phyloP scores from a whole-genome alignment of 2,329 filamentous ascomycete genomes.

The Claviceps purpurea region DNA sequence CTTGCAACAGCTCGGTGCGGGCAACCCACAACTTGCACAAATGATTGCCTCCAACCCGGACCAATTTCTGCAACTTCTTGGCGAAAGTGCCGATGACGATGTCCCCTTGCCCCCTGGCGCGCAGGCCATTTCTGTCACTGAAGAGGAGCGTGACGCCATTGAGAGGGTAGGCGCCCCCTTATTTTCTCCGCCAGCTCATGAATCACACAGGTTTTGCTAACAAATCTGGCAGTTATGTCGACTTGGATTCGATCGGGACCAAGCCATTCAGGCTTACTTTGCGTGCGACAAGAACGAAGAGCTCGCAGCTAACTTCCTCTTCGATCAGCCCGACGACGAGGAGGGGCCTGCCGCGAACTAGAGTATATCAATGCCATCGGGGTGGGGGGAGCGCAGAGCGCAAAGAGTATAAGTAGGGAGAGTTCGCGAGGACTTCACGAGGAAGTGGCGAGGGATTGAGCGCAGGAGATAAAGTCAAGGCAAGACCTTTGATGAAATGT shows the following conservation, averaged over 20 bases:
- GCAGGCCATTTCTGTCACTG: constrained; percentile 80
- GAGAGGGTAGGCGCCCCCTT: constrained; percentile 55
- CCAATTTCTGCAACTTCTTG: constrained; percentile 79
- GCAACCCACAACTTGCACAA: constrained; percentile 87
- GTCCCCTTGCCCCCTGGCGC: constrained; percentile 75
- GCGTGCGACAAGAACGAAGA: constrained; percentile 99
- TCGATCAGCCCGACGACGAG: constrained; percentile 88
- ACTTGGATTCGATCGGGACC: constrained; percentile 82
- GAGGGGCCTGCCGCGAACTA: constrained; percentile 37
- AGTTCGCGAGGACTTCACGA: not conserved
- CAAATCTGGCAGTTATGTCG: constrained; percentile 57
- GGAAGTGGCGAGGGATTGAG: too few species aligned
- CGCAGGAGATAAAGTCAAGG: not conserved
- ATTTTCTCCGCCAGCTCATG: not conserved
- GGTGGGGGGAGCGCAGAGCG: not conserved
- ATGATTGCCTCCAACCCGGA: constrained; percentile 87
- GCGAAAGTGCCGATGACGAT: constrained; percentile 78
- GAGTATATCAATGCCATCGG: constrained; percentile 6
- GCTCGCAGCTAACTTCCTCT: constrained; percentile 92
- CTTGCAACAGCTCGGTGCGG: constrained; percentile 84
- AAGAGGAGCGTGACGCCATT: constrained; percentile 93
- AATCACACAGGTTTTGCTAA: not conserved
- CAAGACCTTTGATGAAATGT: not conserved
- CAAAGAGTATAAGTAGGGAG: not conserved
- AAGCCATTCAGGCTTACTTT: constrained; percentile 96